A percentile compares a stretch with the other conserved stretches of the same genome.
These are phyloP conservation scores for Amniculicola lignicola DNA, from an alignment of 495 filamentous ascomycete species.

Conservation along the genomic window DNA sequence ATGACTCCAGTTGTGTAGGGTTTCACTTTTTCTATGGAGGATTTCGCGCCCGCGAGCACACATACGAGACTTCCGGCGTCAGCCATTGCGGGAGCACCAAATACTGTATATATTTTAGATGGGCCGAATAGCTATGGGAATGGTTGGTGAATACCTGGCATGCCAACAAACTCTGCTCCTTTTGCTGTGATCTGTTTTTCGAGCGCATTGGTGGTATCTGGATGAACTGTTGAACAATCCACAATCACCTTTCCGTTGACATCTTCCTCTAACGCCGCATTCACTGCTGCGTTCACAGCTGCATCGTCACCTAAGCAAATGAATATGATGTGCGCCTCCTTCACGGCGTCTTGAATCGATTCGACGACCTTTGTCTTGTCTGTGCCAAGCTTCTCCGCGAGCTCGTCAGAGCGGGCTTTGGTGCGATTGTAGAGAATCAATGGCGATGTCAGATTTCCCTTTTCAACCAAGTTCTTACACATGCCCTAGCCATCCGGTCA, in stretches of 20 bases:
- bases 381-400: slow-evolving; percentile 38
- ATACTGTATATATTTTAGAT: slow-evolving; percentile 48
- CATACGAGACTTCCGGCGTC: slow-evolving; percentile 71
- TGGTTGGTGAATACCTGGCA: slow-evolving; percentile 49
- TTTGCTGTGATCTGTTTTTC: slow-evolving; percentile 53
- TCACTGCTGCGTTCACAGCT: slow-evolving; percentile 59
- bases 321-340: slow-evolving; percentile 74
- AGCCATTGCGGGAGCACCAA: slow-evolving; percentile 77
- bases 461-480: slow-evolving; percentile 75
- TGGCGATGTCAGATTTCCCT: slow-evolving; percentile 66
- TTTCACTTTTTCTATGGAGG: slow-evolving; percentile 58
- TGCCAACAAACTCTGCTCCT: slow-evolving; percentile 72
- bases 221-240: slow-evolving; percentile 86
- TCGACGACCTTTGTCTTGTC: slow-evolving; percentile 60
- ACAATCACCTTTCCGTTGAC: slow-evolving; percentile 69
- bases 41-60: slow-evolving; percentile 67
- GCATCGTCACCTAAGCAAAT: slow-evolving; percentile 77
- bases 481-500: slow-evolving; percentile 61
- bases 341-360: slow-evolving; percentile 45
- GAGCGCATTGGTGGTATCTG: slow-evolving; percentile 68
- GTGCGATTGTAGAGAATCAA: slow-evolving; percentile 77
- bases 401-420: slow-evolving; percentile 39
- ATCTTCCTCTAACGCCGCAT: slow-evolving; percentile 45
- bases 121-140: background rate
- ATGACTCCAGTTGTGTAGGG: slow-evolving; percentile 81